Percentiles rank a stretch among this genome's conserved stretches.
Evolutionary conservation across 208 protist species (phyloP).

Genomic region (Crithidia thermophila): DNA sequence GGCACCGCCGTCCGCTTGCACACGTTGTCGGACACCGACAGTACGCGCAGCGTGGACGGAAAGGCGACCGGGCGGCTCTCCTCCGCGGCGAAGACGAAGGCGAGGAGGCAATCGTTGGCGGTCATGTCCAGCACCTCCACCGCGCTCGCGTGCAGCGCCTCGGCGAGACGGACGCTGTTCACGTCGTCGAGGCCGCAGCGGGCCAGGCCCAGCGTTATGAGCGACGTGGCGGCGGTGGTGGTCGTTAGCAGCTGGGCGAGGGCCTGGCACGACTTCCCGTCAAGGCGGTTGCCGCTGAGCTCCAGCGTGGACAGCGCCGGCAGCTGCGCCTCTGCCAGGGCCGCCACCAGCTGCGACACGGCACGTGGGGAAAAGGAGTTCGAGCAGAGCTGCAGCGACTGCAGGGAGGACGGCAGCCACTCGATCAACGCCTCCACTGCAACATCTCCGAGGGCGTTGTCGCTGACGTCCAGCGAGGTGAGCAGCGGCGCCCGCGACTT

Average conservation of each 20-base stretch:
- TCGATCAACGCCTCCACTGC: conserved; percentile 25
- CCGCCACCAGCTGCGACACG: conserved; percentile 10
- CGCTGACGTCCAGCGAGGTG: conserved; percentile 49
- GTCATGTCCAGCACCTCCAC: conserved; percentile 38
- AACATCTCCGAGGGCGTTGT: conserved; percentile 50
- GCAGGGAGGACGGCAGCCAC: conserved; percentile 21
- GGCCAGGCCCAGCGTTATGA: conserved; percentile 20
- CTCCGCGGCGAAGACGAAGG: conserved; percentile 34
- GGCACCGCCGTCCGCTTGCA: conserved; percentile 34
- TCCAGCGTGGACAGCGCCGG: conserved; percentile 12
- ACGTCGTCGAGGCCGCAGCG: conserved; percentile 27
- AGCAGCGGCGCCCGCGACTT: conserved; percentile 29
- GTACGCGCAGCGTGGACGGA: conserved; percentile 37
- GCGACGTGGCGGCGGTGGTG: conserved; percentile 10
- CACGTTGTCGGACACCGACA: conserved; percentile 51
- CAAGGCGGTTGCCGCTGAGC: conserved; percentile 21
- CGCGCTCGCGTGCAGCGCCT: conserved; percentile 15
- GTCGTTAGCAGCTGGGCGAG: conserved; percentile 10
- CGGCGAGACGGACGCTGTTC: conserved; percentile 14
- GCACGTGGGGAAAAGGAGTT: conserved; percentile 26
- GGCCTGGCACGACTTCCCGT: conserved; percentile 17
- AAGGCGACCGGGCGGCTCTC: conserved; percentile 19
- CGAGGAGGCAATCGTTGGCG: conserved; percentile 46
- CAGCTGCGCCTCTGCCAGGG: conserved; percentile 2
- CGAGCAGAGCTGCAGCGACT: conserved; percentile 31